These are phyloP conservation scores for Gossypium laxum DNA, from an alignment of 441 rosid species.

Conservation along the genomic window DNA sequence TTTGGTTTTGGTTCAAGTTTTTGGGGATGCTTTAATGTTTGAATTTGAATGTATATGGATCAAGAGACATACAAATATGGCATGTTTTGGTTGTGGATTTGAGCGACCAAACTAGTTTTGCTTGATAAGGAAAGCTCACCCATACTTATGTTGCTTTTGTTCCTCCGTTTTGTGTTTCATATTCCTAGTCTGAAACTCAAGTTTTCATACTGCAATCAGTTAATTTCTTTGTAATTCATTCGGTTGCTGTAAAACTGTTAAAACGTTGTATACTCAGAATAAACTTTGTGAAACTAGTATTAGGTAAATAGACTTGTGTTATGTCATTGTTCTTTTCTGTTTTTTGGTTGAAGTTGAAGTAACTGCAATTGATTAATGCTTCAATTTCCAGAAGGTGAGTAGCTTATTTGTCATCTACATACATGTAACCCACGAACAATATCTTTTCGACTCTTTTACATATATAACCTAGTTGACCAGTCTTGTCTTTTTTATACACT, in stretches of 20 bases:
- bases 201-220: background rate
- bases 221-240: background rate
- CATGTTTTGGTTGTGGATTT: background rate
- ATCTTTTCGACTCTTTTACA: background rate
- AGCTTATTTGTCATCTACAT: background rate
- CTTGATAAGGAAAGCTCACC: constrained; percentile 12
- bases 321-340: background rate
- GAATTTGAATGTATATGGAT: background rate
- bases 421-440: background rate
- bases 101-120: background rate
- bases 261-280: background rate
- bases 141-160: background rate
- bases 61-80: background rate
- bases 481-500: background rate
- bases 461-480: background rate
- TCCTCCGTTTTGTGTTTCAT: background rate
- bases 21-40: background rate
- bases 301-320: constrained; percentile 1
- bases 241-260: background rate
- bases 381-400: background rate
- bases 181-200: constrained; percentile 1
- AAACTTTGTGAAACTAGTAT: background rate
- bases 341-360: background rate
- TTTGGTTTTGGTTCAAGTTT: background rate
- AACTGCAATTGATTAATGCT: background rate